Evolutionary conservation across 2,329 filamentous ascomycete genomes (phyloP).

Genomic region (Arthrobotrys pseudoclavata): DNA sequence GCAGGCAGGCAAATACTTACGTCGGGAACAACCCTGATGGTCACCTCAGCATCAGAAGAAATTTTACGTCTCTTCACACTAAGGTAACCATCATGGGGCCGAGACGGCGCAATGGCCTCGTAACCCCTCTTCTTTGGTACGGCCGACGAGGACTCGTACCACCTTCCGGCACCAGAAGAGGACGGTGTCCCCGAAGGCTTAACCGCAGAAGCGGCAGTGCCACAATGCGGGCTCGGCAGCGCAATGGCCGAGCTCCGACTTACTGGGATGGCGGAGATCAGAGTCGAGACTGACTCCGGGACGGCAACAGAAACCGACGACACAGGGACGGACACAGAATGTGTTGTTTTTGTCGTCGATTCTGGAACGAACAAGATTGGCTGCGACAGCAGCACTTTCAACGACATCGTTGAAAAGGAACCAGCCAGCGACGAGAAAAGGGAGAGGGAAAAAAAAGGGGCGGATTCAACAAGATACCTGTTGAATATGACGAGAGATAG

Average conservation of each 20-base stretch:
- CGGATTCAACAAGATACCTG: not conserved
- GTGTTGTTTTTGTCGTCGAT: slow-evolving; percentile 37
- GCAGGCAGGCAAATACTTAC: not conserved
- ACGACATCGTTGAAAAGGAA: slow-evolving; percentile 37
- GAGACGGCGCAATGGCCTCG: slow-evolving; percentile 8
- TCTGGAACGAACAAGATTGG: slow-evolving; percentile 54
- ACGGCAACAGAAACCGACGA: not conserved
- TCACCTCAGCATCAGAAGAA: not conserved
- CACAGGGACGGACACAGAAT: slow-evolving; percentile 4
- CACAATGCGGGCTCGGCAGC: slow-evolving; percentile 3
- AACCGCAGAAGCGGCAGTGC: not conserved
- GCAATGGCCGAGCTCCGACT: slow-evolving; percentile 20
- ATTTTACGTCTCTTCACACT: slow-evolving; percentile 5
- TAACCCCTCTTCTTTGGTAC: slow-evolving; percentile 14
- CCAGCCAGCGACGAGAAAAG: not conserved
- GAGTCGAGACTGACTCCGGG: slow-evolving; percentile 17
- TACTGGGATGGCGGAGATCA: not conserved
- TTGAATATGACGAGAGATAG: not conserved
- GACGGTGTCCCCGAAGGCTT: not conserved
- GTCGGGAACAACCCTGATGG: not conserved
- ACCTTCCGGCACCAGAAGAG: not conserved
- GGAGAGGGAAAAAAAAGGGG: not conserved
- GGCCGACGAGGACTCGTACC: not conserved
- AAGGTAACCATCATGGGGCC: not conserved
- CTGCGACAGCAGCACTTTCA: slow-evolving; percentile 48